phyloP scores from a whole-genome alignment of 257 asterid genomes.

The Nicotiana attenuata region DNA sequence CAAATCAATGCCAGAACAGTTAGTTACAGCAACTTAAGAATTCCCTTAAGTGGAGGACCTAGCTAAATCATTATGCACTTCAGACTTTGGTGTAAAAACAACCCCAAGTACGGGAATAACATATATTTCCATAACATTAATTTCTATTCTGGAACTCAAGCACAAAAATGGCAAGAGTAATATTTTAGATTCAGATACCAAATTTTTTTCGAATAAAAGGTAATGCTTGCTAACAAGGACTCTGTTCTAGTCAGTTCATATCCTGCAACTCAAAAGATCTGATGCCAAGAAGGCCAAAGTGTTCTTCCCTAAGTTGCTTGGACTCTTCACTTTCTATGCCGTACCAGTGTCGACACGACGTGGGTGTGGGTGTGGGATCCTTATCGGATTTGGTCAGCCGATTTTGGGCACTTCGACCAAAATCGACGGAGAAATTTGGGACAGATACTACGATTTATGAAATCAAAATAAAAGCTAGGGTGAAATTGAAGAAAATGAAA shows the following conservation, averaged over 20 bases:
- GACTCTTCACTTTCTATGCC: too few species aligned
- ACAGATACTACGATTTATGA: too few species aligned
- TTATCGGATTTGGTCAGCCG: too few species aligned
- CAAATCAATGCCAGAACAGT: background rate
- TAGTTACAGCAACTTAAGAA: background rate
- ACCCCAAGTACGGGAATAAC: background rate
- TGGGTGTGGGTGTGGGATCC: too few species aligned
- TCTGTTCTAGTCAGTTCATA: background rate
- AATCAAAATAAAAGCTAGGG: too few species aligned
- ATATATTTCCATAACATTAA: background rate
- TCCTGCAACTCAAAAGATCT: background rate
- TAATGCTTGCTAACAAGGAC: conserved; percentile 5
- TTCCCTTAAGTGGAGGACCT: background rate
- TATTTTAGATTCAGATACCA: background rate
- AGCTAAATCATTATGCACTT: background rate
- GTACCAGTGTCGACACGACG: too few species aligned
- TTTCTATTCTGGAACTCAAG: background rate
- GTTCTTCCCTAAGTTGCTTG: background rate
- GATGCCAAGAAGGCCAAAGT: background rate
- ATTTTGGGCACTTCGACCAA: too few species aligned
- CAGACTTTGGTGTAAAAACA: background rate
- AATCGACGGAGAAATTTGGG: too few species aligned
- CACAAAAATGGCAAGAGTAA: background rate
- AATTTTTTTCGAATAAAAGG: background rate
- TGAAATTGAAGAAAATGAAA: too few species aligned